Conservation (phyloP, 768 basidiomycete species). For the Suillus brevipes region DNA sequence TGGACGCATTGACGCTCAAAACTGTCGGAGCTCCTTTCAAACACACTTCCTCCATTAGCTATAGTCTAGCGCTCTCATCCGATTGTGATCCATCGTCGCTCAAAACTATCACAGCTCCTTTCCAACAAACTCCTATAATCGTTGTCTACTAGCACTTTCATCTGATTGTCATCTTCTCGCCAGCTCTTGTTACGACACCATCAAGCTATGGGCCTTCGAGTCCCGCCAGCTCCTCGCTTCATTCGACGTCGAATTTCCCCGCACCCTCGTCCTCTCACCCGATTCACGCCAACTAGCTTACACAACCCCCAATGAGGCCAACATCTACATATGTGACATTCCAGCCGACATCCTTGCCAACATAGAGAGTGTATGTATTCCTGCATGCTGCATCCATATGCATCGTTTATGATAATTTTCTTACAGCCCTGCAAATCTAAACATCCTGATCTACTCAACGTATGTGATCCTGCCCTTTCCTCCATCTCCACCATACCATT, state of each 20-base stretch:
- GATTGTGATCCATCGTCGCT: no score
- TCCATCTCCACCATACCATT: neutral
- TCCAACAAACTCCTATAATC: no score
- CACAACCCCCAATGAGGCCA: neutral
- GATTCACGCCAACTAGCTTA: neutral
- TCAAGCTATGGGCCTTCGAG: neutral
- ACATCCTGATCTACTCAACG: neutral
- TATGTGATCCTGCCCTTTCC: neutral
- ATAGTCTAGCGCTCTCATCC: neutral
- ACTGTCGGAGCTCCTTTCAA: neutral
- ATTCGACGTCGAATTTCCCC: neutral
- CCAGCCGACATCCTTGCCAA: neutral
- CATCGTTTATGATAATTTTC: neutral
- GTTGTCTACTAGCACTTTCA: no score
- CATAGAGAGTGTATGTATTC: neutral
- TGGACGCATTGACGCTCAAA: neutral
- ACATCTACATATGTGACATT: neutral
- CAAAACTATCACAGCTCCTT: no score
- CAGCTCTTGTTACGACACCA: neutral
- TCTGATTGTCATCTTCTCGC: neutral
- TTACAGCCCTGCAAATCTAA: neutral
- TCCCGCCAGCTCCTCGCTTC: neutral
- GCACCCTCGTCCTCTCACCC: neutral
- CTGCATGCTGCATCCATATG: neutral
- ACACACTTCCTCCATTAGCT: accelerated